A percentile compares a stretch with the other conserved stretches of the same genome.
phyloP scores from a whole-genome alignment of 495 filamentous ascomycete species.

The Hypoxylon cercidicola region DNA sequence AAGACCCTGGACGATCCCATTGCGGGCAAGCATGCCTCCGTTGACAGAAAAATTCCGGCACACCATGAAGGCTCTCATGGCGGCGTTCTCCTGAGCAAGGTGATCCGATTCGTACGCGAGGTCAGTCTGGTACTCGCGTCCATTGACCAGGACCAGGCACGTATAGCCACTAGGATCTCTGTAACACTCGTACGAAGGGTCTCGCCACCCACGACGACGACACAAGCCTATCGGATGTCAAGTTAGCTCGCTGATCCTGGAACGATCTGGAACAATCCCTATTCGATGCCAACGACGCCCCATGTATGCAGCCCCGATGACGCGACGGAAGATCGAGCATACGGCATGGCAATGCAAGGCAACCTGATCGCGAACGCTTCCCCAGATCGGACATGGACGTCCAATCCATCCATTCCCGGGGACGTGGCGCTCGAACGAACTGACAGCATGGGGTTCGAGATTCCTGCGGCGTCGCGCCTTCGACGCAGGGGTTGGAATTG shows the following conservation, averaged over 20 bases:
- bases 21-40: constrained; percentile 88
- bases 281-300: constrained; percentile 48
- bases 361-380: constrained; percentile 52
- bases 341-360: constrained; percentile 53
- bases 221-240: constrained; percentile 80
- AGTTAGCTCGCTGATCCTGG: constrained; percentile 57
- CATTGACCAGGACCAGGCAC: constrained; percentile 95
- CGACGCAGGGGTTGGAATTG: constrained; percentile 43
- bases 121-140: constrained; percentile 94
- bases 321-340: constrained; percentile 47
- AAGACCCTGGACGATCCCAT: constrained; percentile 85
- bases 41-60: constrained; percentile 99
- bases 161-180: constrained; percentile 76
- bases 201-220: constrained; percentile 92
- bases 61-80: constrained; percentile 96
- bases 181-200: constrained; percentile 90
- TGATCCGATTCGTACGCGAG: constrained; percentile 80
- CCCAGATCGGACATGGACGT: constrained; percentile 36
- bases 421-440: constrained; percentile 41
- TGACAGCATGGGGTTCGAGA: constrained; percentile 27
- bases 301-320: constrained; percentile 49
- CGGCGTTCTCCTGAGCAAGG: constrained; percentile 92
- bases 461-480: constrained; percentile 43
- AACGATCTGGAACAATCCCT: constrained; percentile 37
- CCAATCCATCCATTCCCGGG: constrained; percentile 34